These are phyloP conservation scores for Yamadazyma sp. DNA, from an alignment of 805 yeast species.

Conservation along the genomic window DNA sequence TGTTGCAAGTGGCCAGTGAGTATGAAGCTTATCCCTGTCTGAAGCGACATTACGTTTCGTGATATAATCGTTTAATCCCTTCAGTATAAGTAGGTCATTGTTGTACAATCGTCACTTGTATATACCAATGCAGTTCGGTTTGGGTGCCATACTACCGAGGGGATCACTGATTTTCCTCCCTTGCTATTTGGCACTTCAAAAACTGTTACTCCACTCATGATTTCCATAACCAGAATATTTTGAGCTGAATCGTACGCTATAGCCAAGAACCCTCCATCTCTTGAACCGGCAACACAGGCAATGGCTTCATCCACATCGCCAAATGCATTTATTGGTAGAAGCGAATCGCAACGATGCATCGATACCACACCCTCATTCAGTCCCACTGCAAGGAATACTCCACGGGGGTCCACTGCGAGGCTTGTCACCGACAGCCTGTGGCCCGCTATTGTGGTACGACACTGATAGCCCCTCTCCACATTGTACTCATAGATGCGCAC, in stretches of 20 bases:
- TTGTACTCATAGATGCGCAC: slow-evolving; percentile 26
- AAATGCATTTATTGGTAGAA: slow-evolving; percentile 37
- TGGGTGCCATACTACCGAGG: slow-evolving; percentile 36
- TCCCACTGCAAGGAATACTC: slow-evolving; percentile 51
- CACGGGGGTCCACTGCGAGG: slow-evolving; percentile 52
- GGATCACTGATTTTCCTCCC: slow-evolving; percentile 28
- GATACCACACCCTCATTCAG: slow-evolving; percentile 57
- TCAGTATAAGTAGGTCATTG: slow-evolving; percentile 23
- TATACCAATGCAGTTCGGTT: slow-evolving; percentile 31
- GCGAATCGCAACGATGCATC: slow-evolving; percentile 45
- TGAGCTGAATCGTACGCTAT: slow-evolving; percentile 44
- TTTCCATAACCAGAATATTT: slow-evolving; percentile 42
- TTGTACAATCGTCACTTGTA: slow-evolving; percentile 30
- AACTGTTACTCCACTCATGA: slow-evolving; percentile 26
- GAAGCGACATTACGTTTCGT: not conserved
- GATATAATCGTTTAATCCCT: slow-evolving; percentile 4
- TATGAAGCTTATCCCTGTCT: no score
- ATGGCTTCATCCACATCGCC: slow-evolving; percentile 46
- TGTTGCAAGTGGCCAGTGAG: not conserved
- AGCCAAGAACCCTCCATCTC: slow-evolving; percentile 49
- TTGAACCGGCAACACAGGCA: slow-evolving; percentile 35
- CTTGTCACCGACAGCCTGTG: slow-evolving; percentile 54
- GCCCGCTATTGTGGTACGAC: slow-evolving; percentile 27
- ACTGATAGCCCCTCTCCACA: slow-evolving; percentile 5
- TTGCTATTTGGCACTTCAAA: slow-evolving; percentile 30